Base-by-base conservation (phyloP, 768 basidiomycete genomes). In the Phaeotremella skinneri region DNA sequence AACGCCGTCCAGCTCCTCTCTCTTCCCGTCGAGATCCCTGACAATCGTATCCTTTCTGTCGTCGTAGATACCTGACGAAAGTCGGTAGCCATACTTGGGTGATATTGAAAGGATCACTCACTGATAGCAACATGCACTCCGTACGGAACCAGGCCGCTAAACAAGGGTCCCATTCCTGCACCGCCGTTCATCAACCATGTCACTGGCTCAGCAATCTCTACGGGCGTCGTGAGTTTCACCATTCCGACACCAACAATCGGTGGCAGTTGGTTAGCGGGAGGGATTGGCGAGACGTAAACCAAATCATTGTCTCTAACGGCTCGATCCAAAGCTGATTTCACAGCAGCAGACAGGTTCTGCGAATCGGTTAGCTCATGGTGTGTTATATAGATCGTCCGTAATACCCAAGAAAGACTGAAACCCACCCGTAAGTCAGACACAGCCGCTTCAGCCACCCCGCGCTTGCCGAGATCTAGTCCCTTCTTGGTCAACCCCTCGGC, bases 281-380 rank as follows among this genome's bases (percentile, higher is more conserved):
- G 91, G 0, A 94, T 81, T 56, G 90, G 87, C 51, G 90, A 83
- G 66, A 96, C 91, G 78, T 97, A 99, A 37, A 99, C 96, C 5
- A 96, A 80, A 76, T 94, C 89, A 74, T 99, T 99, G 76, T 98
- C 94, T 30, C 90, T 84, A 62, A 87, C 84, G 0, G 93, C 89
- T 14, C 90, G 83, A 3, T 80, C 77, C 31, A 88, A 76, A 55
- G 85, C 83, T 52, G 83, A 84, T 64, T 87, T 83, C 25, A 96
- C 79, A 6, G 80, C 85, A 47, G 87, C 85, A 25, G 88, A 78
- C 16, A 97, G 79, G 1, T 88, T 89, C 92, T 97, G 72, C 23
- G 14, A 7, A 37, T 0, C 11, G 0, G 21, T 55, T 5, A 66
- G 59, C 55, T 59, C 32, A 43, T 20, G 27, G 31, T 27, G 13